Evolutionary conservation across 352 stramenopile species (phyloP), one percentile per base, ranked within the genome.

Genomic region (Pythium sp.): DNA sequence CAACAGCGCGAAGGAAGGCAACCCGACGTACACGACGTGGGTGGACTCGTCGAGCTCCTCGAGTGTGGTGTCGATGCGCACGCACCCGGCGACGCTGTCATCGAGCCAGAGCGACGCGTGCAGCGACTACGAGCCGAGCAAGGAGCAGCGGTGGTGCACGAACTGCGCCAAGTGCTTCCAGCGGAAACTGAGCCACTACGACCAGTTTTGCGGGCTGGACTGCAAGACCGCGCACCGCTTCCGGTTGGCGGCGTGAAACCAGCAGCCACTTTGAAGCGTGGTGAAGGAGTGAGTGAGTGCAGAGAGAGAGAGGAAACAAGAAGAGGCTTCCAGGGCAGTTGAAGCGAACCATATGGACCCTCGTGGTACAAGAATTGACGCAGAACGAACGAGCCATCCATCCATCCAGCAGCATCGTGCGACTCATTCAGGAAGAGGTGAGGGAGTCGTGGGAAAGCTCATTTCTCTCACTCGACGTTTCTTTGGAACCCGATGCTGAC

Each of bases 111-210:
- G 30, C 26, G 63, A 63, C 14, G 14, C 18, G 4, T 38, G 30
- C 24, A 60, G 56, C 26, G 65, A 64, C n/a, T 77, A 89, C 67
- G 76, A 86, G 69, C 78, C 82, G 53, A 89, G 77, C 58, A 88
- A 86, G 56, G 85, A 91, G 59, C 79, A 87, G 71, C 81, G 85
- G 30, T 91, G 83, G 83, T 93, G 85, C 68, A 78, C 75, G 24
- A 93, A 93, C 71, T 93, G 85, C 69, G 80, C 74, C 75, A 93
- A 92, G 74, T 88, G 81, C 65, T 93, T 86, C 67, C 83, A 89
- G 67, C 80, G 82, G 18, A 77, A 77, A 1, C 72, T 90, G 46
- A 93, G 85, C 55, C 82, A 75, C 62, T 93, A 74, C 57, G 85
- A 93, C 51, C 69, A 81, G 43, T 93, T 90, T 64, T 93, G 85